These are phyloP conservation scores for Bruguiera parviflora DNA, from an alignment of 345 rosid species.

Conservation along the genomic window DNA sequence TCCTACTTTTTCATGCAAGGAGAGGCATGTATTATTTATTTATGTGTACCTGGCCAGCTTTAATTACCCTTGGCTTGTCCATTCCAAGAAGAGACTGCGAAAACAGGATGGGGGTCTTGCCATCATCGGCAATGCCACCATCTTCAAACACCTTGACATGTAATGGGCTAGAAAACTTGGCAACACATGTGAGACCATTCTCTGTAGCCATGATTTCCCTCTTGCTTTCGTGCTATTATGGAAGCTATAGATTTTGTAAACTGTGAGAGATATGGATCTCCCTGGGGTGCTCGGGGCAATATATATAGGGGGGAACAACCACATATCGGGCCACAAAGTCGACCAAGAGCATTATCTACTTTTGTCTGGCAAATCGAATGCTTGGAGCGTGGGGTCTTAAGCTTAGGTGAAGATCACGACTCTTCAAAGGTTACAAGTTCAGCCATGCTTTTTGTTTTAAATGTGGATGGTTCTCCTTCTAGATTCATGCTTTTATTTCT, in stretches of 20 bases:
- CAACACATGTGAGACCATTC: neutral
- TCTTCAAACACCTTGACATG: neutral
- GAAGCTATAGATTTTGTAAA: neutral
- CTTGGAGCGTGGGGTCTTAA: neutral
- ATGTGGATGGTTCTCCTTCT: neutral
- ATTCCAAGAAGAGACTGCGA: neutral
- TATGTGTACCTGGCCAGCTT: neutral
- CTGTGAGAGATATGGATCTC: neutral
- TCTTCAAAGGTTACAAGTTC: neutral
- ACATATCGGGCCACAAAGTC: neutral
- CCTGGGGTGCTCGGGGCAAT: neutral
- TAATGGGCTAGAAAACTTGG: neutral
- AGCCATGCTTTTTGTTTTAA: neutral
- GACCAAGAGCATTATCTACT: neutral
- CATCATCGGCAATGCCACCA: neutral
- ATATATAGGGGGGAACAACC: neutral
- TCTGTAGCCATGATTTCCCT: neutral
- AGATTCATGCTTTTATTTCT: no score
- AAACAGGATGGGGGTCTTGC: neutral
- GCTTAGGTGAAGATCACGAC: neutral
- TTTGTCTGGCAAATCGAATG: neutral
- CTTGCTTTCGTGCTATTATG: neutral
- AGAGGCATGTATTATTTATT: neutral
- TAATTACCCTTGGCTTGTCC: neutral
- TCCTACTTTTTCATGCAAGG: neutral